A percentile compares a stretch with the other conserved stretches of the same genome.
Evolutionary conservation across 257 asterid species (phyloP).

Genomic region (Ilex asprella): DNA sequence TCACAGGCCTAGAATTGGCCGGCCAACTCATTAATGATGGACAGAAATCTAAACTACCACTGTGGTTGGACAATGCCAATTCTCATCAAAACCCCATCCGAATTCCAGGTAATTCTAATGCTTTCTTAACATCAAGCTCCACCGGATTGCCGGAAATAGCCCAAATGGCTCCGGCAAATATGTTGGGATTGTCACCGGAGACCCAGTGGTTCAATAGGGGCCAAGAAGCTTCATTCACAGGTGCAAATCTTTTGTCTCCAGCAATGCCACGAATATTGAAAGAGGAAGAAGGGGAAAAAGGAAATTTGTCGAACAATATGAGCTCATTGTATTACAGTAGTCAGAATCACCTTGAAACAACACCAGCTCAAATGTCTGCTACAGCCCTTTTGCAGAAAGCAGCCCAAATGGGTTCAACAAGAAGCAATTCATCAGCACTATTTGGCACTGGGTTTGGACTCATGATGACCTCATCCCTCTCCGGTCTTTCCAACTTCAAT

Average conservation of each 20-base stretch:
- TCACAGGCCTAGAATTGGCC: constrained; percentile 30
- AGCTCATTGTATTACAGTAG: constrained; percentile 39
- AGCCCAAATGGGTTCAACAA: constrained; percentile 83
- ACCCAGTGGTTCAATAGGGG: constrained; percentile 43
- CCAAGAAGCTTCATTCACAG: constrained; percentile 22
- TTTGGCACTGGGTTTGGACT: constrained; percentile 47
- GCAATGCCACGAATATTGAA: constrained; percentile 29
- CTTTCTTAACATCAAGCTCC: constrained; percentile 34
- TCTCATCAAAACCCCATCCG: constrained; percentile 16
- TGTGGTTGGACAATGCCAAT: constrained; percentile 49
- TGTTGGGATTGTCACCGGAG: constrained; percentile 29
- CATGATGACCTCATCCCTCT: constrained; percentile 31
- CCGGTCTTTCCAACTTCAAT: constrained; percentile 27
- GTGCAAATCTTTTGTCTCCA: constrained; percentile 18
- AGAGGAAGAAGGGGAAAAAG: constrained; percentile 63
- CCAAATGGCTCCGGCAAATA: constrained; percentile 37
- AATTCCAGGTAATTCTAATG: constrained; percentile 18
- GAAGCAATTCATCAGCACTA: constrained; percentile 34
- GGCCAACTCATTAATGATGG: constrained; percentile 30
- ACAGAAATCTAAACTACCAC: constrained; percentile 47
- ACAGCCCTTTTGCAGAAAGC: constrained; percentile 79
- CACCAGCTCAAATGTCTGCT: constrained; percentile 62
- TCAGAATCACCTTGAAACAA: constrained; percentile 17
- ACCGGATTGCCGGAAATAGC: constrained; percentile 47
- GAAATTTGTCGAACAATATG: constrained; percentile 32